Conservation (phyloP, 2,329 filamentous ascomycete genomes). For the Colletotrichum trifolii region DNA sequence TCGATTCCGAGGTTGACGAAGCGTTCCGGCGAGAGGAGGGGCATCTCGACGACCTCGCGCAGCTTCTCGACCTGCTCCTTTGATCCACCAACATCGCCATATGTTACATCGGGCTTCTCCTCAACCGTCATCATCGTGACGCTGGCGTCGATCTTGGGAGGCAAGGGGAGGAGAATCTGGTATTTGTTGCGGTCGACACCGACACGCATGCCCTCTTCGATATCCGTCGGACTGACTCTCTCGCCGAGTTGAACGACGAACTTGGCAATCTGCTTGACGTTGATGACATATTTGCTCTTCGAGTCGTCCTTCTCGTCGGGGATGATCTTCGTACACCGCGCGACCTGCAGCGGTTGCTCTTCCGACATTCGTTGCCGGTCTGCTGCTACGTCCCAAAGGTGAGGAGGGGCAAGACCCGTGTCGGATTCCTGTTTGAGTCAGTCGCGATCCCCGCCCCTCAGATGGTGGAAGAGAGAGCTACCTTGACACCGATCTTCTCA, state of each 20-base stretch:
- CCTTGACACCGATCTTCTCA: conserved; percentile 95
- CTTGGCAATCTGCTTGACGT: conserved; percentile 99
- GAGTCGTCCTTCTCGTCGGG: conserved; percentile 94
- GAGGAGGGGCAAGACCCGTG: conserved; percentile 95
- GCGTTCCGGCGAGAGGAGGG: conserved; percentile 91
- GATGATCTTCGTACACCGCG: conserved; percentile 99
- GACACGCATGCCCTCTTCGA: conserved; percentile 98
- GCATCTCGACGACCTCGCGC: conserved; percentile 98
- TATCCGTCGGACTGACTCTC: conserved; percentile 96
- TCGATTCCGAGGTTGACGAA: conserved; percentile 99
- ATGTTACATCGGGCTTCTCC: conserved; percentile 99
- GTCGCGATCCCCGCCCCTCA: not conserved
- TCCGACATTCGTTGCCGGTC: conserved; percentile 98
- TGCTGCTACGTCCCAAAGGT: conserved; percentile 98
- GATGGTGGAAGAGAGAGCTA: conserved; percentile 45
- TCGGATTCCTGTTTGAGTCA: conserved; percentile 81
- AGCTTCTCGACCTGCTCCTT: conserved; percentile 99
- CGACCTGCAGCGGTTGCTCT: conserved; percentile 97
- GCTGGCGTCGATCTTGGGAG: conserved; percentile 98
- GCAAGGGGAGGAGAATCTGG: conserved; percentile 94
- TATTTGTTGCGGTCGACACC: conserved; percentile 99
- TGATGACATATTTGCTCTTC: conserved; percentile 99
- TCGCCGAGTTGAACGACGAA: conserved; percentile 98
- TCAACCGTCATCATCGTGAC: conserved; percentile 99
- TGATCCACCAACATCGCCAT: conserved; percentile 97